Base-by-base conservation (phyloP, 2,329 filamentous ascomycete species). In the Byssoonygena ceratinophila region DNA sequence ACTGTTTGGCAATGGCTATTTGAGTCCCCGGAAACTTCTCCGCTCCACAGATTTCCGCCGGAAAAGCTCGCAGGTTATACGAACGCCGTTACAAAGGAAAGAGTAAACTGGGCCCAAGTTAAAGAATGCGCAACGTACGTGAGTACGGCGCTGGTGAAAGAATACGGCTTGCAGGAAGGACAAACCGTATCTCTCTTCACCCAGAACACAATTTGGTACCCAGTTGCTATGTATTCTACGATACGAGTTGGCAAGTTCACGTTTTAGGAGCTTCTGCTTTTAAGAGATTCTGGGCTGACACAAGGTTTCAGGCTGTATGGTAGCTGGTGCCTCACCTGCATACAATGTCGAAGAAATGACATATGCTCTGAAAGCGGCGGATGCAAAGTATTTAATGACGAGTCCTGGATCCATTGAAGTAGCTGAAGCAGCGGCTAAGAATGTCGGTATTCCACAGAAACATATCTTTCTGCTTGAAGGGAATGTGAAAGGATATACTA, bases 281-380 rank as follows among this genome's bases (percentile, higher is more conserved):
- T 12, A 8, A 27, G 12, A 18, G 5, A 39, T 32, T 31, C 11
- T 36, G 14, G 6, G 18, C 27, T 51, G 20, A 49, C 9, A 29
- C 29, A 2, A 36, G 14, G 5, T 11, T 51, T 22, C 40, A 55
- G 53, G 53, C 11, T 81, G 76, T 7, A 73, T 79, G 25, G 77
- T 83, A 1, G 79, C 75, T 1, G 81, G 82, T 1, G 81, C 80
- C 0, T 79, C 74, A 11, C 81, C 82, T 0, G 81, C 80, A 0
- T 85, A 84, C 64, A 83, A 79, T 52, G 71, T 79, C 14, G 82
- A 85, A 46, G 82, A 85, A 59, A 83, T 85, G 78, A 76, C 74
- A 1, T 83, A 83, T 63, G 80, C 80, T 1, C 66, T 85, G 1
- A 75, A 77, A 58, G 81, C 74, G 1, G 77, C 73, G 0, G 68